These are phyloP conservation scores for Dactylorhiza incarnata DNA, from an alignment of 106 monocot genomes.

Conservation along the genomic window DNA sequence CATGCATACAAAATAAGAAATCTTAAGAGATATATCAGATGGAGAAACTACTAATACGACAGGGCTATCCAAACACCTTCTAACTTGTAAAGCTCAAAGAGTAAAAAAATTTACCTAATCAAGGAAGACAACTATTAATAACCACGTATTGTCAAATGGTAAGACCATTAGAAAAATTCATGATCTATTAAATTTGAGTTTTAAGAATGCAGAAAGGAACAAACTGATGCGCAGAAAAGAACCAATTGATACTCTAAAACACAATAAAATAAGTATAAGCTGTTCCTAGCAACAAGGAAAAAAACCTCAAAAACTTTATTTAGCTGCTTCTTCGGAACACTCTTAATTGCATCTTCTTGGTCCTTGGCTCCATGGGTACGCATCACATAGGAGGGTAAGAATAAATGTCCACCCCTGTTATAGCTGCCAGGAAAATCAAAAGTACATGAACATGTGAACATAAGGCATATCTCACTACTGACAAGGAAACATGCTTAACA, in stretches of 20 bases:
- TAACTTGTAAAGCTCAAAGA: neutral
- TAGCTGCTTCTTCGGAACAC: slow-evolving; percentile 54
- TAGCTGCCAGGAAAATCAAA: slow-evolving; percentile 35
- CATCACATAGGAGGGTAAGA: slow-evolving; percentile 82
- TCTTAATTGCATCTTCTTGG: slow-evolving; percentile 71
- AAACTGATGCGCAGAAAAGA: neutral
- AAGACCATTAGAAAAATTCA: neutral
- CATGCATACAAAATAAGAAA: neutral
- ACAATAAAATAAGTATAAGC: neutral
- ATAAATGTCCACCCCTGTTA: slow-evolving; percentile 77
- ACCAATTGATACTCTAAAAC: neutral
- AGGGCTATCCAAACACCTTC: neutral
- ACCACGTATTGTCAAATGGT: neutral
- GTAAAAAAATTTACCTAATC: neutral
- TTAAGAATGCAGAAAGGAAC: neutral
- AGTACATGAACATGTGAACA: slow-evolving; percentile 5
- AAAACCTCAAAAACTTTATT: slow-evolving; percentile 73
- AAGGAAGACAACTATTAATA: neutral
- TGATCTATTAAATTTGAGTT: neutral
- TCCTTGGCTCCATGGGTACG: slow-evolving; percentile 82
- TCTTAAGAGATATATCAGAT: neutral
- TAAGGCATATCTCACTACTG: neutral
- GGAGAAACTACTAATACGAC: neutral
- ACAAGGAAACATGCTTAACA: neutral
- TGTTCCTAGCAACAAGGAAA: neutral